A percentile compares a stretch with the other conserved stretches of the same genome.
phyloP scores from a whole-genome alignment of 1,284 basidiomycete genomes.

The Meira nashicola region DNA sequence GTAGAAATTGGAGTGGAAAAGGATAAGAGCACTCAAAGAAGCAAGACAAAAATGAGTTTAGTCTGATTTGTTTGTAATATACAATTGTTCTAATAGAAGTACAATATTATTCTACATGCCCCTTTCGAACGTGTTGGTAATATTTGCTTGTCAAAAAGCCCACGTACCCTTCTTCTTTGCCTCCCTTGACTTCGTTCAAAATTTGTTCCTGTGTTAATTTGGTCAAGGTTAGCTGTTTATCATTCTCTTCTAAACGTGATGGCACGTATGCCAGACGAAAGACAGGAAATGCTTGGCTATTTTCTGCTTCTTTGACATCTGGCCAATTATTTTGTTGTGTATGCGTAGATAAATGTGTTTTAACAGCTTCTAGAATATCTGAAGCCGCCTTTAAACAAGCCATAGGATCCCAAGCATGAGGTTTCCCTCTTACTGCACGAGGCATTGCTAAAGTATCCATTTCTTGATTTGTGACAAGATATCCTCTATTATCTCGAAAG shows the following conservation, averaged over 20 bases:
- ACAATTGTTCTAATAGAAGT: neutral
- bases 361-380: constrained; percentile 62
- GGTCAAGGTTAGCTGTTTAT: neutral
- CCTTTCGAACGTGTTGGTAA: constrained; percentile 25
- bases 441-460: constrained; percentile 51
- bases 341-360: constrained; percentile 6
- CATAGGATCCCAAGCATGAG: constrained; percentile 71
- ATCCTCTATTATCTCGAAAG: constrained; percentile 74
- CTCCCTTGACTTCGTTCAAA: constrained; percentile 22
- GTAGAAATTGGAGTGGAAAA: constrained; percentile 89
- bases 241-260: constrained; percentile 23
- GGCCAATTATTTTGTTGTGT: constrained; percentile 17
- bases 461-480: constrained; percentile 26
- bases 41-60: constrained; percentile 82
- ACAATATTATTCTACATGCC: neutral
- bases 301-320: neutral
- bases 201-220: constrained; percentile 16
- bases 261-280: constrained; percentile 24
- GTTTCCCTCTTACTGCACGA: constrained; percentile 55
- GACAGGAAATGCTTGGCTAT: constrained; percentile 15
- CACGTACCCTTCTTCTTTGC: constrained; percentile 19
- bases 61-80: constrained; percentile 45
- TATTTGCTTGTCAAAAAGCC: constrained; percentile 30
- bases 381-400: constrained; percentile 71
- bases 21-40: constrained; percentile 87